Conservation (phyloP, 2,329 filamentous ascomycete species). For the Paraconiothyrium brasiliense region DNA sequence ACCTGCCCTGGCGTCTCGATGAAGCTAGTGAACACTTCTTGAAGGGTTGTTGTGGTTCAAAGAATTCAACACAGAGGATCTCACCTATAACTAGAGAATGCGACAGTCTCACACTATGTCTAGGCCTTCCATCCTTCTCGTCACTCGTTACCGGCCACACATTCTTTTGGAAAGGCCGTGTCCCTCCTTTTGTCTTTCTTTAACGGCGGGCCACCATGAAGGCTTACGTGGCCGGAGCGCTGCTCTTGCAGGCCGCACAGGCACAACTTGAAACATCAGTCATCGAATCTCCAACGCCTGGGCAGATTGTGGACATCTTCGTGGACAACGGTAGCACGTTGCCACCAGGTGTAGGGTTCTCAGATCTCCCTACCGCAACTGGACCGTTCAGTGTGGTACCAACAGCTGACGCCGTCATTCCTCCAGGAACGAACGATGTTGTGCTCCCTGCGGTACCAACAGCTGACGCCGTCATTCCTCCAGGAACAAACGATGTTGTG, state of each 20-base stretch:
- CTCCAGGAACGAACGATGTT: constrained; percentile 1
- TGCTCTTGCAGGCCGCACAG: constrained; percentile 27
- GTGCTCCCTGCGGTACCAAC: not conserved
- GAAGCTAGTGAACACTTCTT: not conserved
- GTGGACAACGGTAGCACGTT: not conserved
- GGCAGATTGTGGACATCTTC: not conserved
- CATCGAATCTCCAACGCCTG: too few species aligned
- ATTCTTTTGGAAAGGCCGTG: constrained; percentile 21
- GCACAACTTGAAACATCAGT: constrained; percentile 10
- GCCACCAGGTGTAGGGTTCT: not conserved
- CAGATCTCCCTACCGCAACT: too few species aligned
- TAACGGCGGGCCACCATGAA: constrained; percentile 29
- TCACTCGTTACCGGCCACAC: constrained; percentile 32
- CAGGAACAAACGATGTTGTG: too few species aligned
- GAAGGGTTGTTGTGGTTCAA: constrained; percentile 32
- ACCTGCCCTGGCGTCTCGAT: not conserved
- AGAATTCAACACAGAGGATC: constrained; percentile 28
- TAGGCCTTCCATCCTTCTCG: constrained; percentile 24
- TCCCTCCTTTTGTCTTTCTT: constrained; percentile 11
- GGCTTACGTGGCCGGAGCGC: constrained; percentile 24
- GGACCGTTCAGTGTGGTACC: too few species aligned
- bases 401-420: not conserved
- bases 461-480: too few species aligned
- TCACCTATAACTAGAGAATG: constrained; percentile 30
- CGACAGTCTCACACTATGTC: constrained; percentile 29